phyloP scores from a whole-genome alignment of 164 flowering plant species.

The Piper betle region DNA sequence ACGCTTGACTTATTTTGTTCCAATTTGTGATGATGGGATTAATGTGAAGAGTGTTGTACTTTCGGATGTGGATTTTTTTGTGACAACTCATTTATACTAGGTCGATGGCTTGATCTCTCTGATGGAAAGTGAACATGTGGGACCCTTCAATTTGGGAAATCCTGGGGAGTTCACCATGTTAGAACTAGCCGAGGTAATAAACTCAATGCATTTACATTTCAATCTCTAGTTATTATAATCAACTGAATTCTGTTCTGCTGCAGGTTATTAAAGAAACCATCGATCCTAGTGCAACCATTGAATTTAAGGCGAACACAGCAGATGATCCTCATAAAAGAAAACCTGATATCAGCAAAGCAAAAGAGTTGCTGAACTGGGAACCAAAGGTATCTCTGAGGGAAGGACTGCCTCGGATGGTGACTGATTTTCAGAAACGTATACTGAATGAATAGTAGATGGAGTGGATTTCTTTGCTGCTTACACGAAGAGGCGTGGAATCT shows the following conservation, averaged over 20 bases:
- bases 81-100: slow-evolving; percentile 19
- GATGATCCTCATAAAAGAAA: slow-evolving; percentile 93
- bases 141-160: slow-evolving; percentile 90
- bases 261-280: slow-evolving; percentile 80
- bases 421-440: slow-evolving; percentile 70
- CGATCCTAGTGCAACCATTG: slow-evolving; percentile 76
- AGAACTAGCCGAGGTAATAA: slow-evolving; percentile 80
- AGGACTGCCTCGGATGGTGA: slow-evolving; percentile 80
- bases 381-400: slow-evolving; percentile 62
- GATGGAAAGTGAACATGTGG: slow-evolving; percentile 86
- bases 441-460: slow-evolving; percentile 28
- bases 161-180: slow-evolving; percentile 96
- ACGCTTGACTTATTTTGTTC: no score
- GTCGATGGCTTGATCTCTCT: slow-evolving; percentile 75
- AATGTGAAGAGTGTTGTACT: no score
- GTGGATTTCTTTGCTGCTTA: background rate
- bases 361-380: slow-evolving; percentile 84
- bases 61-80: background rate
- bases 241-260: background rate
- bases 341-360: slow-evolving; percentile 85
- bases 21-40: no score
- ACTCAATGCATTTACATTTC: background rate
- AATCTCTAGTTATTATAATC: background rate
- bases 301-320: slow-evolving; percentile 66
- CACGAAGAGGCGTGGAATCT: background rate